Evolutionary conservation across 1,139 yeast species (phyloP), one percentile per base, ranked within the genome.

Genomic region (Debaryomyces sp.): DNA sequence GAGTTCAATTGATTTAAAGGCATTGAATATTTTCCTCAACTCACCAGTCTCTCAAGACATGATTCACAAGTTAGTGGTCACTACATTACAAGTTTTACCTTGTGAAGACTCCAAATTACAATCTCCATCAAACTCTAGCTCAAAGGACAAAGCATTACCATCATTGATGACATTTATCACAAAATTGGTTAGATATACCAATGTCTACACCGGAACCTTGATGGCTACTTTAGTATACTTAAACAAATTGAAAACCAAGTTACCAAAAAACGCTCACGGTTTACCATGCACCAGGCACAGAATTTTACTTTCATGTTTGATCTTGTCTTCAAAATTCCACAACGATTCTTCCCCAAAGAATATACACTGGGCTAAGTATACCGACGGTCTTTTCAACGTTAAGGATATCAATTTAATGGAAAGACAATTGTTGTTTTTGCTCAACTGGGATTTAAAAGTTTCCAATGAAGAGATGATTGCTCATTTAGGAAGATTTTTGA

Each of bases 401-500:
- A 83, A 83, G 54, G 95, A 87, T 63, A 83, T 87, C 56, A 87
- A 87, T 65, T 72, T 87, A 51, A 87, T 87, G 91, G 95, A 87
- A 68, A 81, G 90, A 65, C 94, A 87, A 66, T 71, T 87, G 53
- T 71, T 86, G 50, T 82, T 77, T 60, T 72, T 87, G 49, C 71
- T 87, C 60, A 79, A 85, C 66, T 87, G 92, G 91, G 87, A 87
- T 62, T 70, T 86, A 50, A 70, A 77, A 47, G 82, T 87, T 27
- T 66, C 74, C 41, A 80, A 78, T 56, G 73, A 71, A 17, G 90
- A 85, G 53, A 73, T 87, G 64, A 62, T 73, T 45, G 64, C 61
- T 26, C 74, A 73, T 41, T 72, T 85, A 59, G 73, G 69, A 52
- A 66, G 73, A 51, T 80, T 85, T 71, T 72, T 85, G 55, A 82